These are phyloP conservation scores for Plasmodium ovale DNA, from an alignment of 169 alveolate species.

Conservation along the genomic window DNA sequence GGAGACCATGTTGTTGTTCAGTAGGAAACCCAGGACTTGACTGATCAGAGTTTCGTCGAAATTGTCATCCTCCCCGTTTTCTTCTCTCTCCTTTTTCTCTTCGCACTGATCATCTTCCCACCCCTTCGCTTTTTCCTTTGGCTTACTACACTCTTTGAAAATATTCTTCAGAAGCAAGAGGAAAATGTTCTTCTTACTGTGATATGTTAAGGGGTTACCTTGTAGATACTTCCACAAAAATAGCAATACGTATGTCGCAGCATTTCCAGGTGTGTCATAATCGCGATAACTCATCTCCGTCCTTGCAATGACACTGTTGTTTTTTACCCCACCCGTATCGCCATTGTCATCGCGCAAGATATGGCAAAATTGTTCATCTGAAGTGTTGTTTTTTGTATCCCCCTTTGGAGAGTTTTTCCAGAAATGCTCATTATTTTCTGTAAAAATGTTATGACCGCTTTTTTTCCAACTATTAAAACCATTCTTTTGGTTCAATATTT, in stretches of 20 bases:
- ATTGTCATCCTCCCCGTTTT: no score
- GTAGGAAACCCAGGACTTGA: not conserved
- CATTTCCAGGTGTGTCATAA: not conserved
- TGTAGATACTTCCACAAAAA: conserved; percentile 38
- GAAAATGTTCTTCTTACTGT: conserved; percentile 40
- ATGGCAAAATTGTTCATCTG: no score
- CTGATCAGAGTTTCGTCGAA: conserved; percentile 5
- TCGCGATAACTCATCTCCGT: not conserved
- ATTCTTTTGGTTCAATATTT: not conserved
- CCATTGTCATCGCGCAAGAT: no score
- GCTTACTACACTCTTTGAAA: conserved; percentile 27
- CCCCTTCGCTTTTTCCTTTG: not conserved
- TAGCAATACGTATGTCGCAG: conserved; percentile 3
- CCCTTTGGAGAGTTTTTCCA: not conserved
- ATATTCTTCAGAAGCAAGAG: conserved; percentile 35
- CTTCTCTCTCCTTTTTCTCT: no score
- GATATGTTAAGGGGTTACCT: conserved; percentile 5
- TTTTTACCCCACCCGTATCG: not conserved
- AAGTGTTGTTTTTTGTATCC: not conserved
- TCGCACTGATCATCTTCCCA: no score
- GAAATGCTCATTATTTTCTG: not conserved
- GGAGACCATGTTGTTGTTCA: conserved; percentile 12
- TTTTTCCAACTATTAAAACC: not conserved
- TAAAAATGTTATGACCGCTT: not conserved
- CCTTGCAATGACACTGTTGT: not conserved